Conservation (phyloP, 495 filamentous ascomycete species). For the Penicillium herquei region DNA sequence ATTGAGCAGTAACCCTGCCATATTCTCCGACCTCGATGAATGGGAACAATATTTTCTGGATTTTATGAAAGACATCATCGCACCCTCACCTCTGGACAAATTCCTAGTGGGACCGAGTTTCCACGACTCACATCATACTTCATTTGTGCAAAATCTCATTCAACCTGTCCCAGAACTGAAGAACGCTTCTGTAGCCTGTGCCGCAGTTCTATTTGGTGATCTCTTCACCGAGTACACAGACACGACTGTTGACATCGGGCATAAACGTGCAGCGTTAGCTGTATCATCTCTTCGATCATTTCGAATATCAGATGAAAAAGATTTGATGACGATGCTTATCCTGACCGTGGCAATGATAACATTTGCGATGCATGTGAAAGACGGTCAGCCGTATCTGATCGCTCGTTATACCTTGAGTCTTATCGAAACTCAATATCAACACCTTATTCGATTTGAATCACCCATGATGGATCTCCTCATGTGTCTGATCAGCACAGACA, state of each 20-base stretch:
- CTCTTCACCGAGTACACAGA: slow-evolving; percentile 5
- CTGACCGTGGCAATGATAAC: slow-evolving; percentile 19
- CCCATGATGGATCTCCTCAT: slow-evolving; percentile 15
- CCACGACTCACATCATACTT: slow-evolving; percentile 12
- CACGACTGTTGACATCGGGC: slow-evolving; percentile 9
- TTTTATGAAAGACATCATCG: slow-evolving; percentile 15
- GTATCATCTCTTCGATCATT: slow-evolving; percentile 18
- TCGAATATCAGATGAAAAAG: slow-evolving; percentile 3
- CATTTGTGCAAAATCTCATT: slow-evolving; percentile 15
- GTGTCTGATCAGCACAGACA: slow-evolving; percentile 21
- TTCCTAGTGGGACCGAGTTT: slow-evolving; percentile 17
- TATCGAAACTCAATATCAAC: slow-evolving; percentile 7
- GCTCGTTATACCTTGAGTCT: slow-evolving; percentile 16
- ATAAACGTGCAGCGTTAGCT: slow-evolving; percentile 15
- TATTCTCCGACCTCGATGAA: slow-evolving; percentile 12
- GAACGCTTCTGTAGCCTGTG: slow-evolving; percentile 17
- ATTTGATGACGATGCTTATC: slow-evolving; percentile 11
- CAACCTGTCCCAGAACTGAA: slow-evolving; percentile 8
- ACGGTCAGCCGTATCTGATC: slow-evolving; percentile 19
- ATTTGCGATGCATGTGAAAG: slow-evolving; percentile 22
- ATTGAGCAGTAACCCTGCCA: slow-evolving; percentile 8
- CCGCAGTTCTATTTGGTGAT: slow-evolving; percentile 18
- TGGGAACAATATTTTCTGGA: slow-evolving; percentile 21
- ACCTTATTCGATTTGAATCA: slow-evolving; percentile 3
- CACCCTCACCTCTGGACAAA: slow-evolving; percentile 17